Evolutionary conservation across 139 green algal genomes (phyloP), one percentile per base, ranked within the genome.

Genomic region (Eudorina sp.): DNA sequence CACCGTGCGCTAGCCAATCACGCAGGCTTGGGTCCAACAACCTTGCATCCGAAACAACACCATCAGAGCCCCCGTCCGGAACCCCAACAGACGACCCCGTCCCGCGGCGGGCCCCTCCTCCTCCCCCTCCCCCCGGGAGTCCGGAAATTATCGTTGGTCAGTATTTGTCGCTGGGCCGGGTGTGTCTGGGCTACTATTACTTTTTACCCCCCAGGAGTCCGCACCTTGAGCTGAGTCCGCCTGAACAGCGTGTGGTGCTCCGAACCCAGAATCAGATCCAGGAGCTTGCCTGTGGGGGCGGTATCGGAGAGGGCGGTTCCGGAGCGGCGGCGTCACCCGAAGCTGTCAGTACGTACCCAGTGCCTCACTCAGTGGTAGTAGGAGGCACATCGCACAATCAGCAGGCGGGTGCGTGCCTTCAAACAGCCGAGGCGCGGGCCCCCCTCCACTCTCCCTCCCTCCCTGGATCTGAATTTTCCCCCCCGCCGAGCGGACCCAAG

Each of bases 261-360:
- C 14, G 89, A 58, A 19, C 96, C 96, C 43, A 98, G 89, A 31
- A 97, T 46, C 0, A 25, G 69, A 87, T 99, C 97, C 74, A 98
- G 92, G 14, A 96, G 66, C 86, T 92, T 94, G 72, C 85, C 90
- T 62, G 73, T 31, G 46, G 5, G 25, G n/a, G n/a, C n/a, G n/a
- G n/a, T n/a, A n/a, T n/a, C n/a, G n/a, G 58, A 68, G 58, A 21
- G 58, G 58, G 16, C 18, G 58, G 58, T n/a, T n/a, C n/a, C n/a
- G n/a, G n/a, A 21, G 58, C 18, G 58, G 58, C 51, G 51, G 51
- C 51, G 51, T 13, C 51, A 16, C 51, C 13, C 51, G 13, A 16
- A 16, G 16, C 13, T 58, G 51, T 13, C 16, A 58, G 13, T 13
- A 16, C 51, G 16, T 58, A 13, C 13, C 13, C 51, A 58, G 51